Conservation (phyloP, 148 eudicot species). For the Rhododendron vialii region DNA sequence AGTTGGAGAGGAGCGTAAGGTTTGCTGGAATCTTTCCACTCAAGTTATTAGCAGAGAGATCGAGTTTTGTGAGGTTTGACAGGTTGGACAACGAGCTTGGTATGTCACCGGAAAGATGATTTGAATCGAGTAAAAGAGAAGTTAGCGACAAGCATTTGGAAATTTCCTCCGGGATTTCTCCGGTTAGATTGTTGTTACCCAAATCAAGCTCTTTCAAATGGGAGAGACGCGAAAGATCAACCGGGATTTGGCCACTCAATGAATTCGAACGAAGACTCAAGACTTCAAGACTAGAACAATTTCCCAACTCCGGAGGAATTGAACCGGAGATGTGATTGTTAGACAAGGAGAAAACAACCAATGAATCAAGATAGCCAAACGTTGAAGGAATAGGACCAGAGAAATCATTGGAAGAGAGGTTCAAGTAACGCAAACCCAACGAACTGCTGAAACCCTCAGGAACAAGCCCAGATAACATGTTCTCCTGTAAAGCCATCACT, state of each 20-base stretch:
- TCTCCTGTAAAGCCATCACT: slow-evolving; percentile 64
- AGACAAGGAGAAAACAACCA: slow-evolving; percentile 50
- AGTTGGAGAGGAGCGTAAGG: slow-evolving; percentile 41
- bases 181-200: slow-evolving; percentile 51
- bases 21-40: slow-evolving; percentile 64
- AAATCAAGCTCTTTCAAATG: slow-evolving; percentile 52
- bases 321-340: slow-evolving; percentile 45
- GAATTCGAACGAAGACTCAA: slow-evolving; percentile 51
- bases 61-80: slow-evolving; percentile 43
- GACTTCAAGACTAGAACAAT: slow-evolving; percentile 54
- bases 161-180: slow-evolving; percentile 51
- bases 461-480: slow-evolving; percentile 53
- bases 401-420: slow-evolving; percentile 68
- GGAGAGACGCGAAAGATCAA: slow-evolving; percentile 44
- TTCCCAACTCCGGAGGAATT: slow-evolving; percentile 67
- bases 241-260: slow-evolving; percentile 56
- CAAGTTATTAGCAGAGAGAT: slow-evolving; percentile 65
- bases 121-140: slow-evolving; percentile 35
- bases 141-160: slow-evolving; percentile 45
- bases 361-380: slow-evolving; percentile 51
- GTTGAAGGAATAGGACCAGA: slow-evolving; percentile 62
- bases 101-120: slow-evolving; percentile 59
- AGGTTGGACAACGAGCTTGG: slow-evolving; percentile 54
- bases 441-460: slow-evolving; percentile 89
- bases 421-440: slow-evolving; percentile 50